Evolutionary conservation across 23 red algal genomes (phyloP), one percentile per base, ranked within the genome.

Genomic region (Agarophyton chilense): DNA sequence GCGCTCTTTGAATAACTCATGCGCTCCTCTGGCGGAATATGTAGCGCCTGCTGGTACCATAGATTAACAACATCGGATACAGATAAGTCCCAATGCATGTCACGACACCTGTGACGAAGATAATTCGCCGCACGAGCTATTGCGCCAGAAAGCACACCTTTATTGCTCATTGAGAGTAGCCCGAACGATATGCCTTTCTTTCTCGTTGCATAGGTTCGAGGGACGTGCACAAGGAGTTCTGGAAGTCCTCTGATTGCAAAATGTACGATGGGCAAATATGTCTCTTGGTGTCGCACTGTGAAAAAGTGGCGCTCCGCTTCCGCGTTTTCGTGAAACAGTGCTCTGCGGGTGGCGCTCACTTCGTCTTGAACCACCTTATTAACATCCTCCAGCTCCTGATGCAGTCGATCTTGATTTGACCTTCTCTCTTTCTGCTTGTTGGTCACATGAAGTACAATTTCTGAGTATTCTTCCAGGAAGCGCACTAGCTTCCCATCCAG

Each of bases 201-300:
- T 52, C 58, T 71, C 34, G 60, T 84, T 24, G 41, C 81, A 35
- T 84, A 84, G 32, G 58, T 49, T 21, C 81, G 56, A 9, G 57
- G 68, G 54, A 84, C 81, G 60, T 84, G 81, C n/a, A 84, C 81
- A 13, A 84, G 34, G 14, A 84, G 57, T 61, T 67, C 62, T 52
- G 81, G 81, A 84, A 84, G 44, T 3, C 50, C 81, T 52, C 31
- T 84, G 43, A 84, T 51, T 43, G 49, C 55, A 7, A 65, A 71
- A 53, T 84, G 81, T 36, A 84, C 60, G 36, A 84, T 52, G 18
- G 62, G 81, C n/a, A 70, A 45, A 71, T 70, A 84, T 8, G 81
- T 67, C 35, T 84, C 81, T n/a, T 53, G 22, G 46, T 84, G 81
- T 5, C 32, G 77, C 6, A 38, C 21, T 21, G 54, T 41, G 21